Evolutionary conservation across 2,329 filamentous ascomycete species (phyloP), one percentile per base, ranked within the genome.

Genomic region (Xylariaceae sp.): DNA sequence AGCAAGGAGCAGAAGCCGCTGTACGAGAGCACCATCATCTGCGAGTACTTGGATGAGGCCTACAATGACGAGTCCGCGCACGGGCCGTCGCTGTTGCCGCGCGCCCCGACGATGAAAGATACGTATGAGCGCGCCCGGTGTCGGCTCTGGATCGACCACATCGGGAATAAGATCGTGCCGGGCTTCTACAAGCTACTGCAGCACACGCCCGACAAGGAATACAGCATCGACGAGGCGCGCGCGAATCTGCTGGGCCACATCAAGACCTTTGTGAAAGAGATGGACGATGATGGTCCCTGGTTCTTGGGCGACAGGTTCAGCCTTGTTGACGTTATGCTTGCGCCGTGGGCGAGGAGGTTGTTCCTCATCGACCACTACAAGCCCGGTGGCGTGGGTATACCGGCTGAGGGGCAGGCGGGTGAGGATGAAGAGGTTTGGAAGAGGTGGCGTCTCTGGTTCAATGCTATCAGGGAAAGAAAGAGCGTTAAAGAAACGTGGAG

Each of bases 361-460:
- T 89, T 83, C 67, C 64, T 87, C 5, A 81, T 89, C 49, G 83
- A 89, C 50, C 72, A 86, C 46, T 89, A 83, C 56, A 89, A 89
- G 55, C 54, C 63, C 0, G 73, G 73, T 0, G 74, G 75, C 0
- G 48, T 69, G 2, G 70, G 68, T 0, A 63, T 77, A 16, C 68
- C 71, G 2, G 41, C 38, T 0, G 35, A 53, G 23, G 47, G 46
- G 3, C 36, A 51, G 12, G 50, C 41, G 9, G 50, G 62, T 47
- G 35, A 69, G 6, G 74, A 83, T 26, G 75, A 77, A 36, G 59
- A 59, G 24, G 55, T 71, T 2, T 88, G 83, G 85, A 60, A 52
- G 29, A 66, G 83, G 33, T 89, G 82, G 78, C 66, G 71, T 51
- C 67, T 56, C 36, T 90, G 83, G 82, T 61, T 73, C 19, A 66